phyloP scores from a whole-genome alignment of 805 yeast genomes.

The Wickerhamiella dianesei region DNA sequence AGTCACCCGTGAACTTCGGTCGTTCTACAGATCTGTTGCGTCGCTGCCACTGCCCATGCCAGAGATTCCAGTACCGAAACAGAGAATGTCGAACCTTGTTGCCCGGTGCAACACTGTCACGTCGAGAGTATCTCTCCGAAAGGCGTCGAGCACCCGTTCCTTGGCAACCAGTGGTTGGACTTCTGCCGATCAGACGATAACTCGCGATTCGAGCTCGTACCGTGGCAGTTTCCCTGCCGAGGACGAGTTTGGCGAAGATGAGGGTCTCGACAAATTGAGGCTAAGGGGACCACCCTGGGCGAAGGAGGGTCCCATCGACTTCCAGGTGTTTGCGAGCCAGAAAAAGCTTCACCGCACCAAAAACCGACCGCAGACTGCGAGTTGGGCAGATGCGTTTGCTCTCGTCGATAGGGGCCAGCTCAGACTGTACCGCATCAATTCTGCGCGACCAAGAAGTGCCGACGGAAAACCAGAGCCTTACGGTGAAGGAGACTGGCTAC shows the following conservation, averaged over 20 bases:
- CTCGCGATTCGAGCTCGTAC: not conserved
- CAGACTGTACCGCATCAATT: slow-evolving; percentile 32
- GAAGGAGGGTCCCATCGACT: slow-evolving; percentile 50
- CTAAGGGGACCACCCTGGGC: slow-evolving; percentile 65
- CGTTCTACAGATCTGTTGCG: not conserved
- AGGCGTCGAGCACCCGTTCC: not conserved
- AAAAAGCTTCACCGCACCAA: slow-evolving; percentile 10
- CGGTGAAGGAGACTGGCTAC: slow-evolving; percentile 61
- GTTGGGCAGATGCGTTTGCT: slow-evolving; percentile 42
- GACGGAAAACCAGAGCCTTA: slow-evolving; percentile 13
- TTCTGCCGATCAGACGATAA: not conserved
- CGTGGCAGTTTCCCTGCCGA: slow-evolving; percentile 2
- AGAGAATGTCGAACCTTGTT: not conserved
- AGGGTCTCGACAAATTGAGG: slow-evolving; percentile 35
- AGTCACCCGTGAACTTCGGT: not conserved
- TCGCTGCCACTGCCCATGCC: not conserved
- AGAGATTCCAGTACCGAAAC: not conserved
- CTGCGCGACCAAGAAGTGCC: slow-evolving; percentile 27
- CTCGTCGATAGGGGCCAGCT: slow-evolving; percentile 58
- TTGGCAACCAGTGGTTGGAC: not conserved
- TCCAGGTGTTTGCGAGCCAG: slow-evolving; percentile 19
- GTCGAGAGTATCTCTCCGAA: not conserved
- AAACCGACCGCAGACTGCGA: slow-evolving; percentile 13
- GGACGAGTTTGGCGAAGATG: slow-evolving; percentile 20
- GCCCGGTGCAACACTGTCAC: not conserved